Evolutionary conservation across 116 monocot genomes (phyloP).

Genomic region (Cymodocea nodosa): DNA sequence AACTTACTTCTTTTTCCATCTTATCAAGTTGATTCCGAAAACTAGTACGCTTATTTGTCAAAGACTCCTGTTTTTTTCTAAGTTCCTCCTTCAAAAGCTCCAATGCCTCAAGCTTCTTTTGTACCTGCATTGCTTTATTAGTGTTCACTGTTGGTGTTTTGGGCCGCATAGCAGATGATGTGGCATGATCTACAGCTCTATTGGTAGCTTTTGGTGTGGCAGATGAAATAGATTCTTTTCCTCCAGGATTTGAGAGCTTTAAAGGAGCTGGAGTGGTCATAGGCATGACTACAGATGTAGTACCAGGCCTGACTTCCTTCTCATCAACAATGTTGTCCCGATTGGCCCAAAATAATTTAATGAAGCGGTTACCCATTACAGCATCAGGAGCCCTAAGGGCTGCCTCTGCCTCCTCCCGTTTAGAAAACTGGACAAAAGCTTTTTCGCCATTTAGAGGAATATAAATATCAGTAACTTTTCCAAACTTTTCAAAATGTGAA

Average conservation of each 20-base stretch:
- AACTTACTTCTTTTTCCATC: constrained; percentile 75
- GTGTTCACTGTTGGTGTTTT: constrained; percentile 24
- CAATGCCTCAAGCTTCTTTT: constrained; percentile 51
- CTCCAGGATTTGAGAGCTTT: constrained; percentile 11
- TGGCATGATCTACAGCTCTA: constrained; percentile 13
- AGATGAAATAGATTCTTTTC: constrained; percentile 19
- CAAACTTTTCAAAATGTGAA: constrained; percentile 92
- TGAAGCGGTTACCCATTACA: constrained; percentile 98
- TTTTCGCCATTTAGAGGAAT: constrained; percentile 76
- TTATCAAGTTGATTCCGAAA: constrained; percentile 74
- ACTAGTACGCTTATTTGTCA: constrained; percentile 73
- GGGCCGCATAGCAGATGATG: constrained; percentile 8
- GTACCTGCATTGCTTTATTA: constrained; percentile 22
- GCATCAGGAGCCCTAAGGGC: constrained; percentile 93
- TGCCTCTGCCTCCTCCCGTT: constrained; percentile 88
- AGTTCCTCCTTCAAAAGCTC: constrained; percentile 85
- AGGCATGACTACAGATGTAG: constrained; percentile 7
- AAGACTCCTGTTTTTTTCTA: constrained; percentile 74
- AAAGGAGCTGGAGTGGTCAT: neutral
- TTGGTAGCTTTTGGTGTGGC: constrained; percentile 22
- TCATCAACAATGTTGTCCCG: constrained; percentile 71
- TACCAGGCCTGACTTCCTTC: constrained; percentile 14
- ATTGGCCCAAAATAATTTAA: constrained; percentile 94
- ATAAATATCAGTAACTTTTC: constrained; percentile 70
- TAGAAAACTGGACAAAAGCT: constrained; percentile 96